These are phyloP conservation scores for Oxytropis ochrocephala DNA, from an alignment of 306 rosid species.

Conservation along the genomic window DNA sequence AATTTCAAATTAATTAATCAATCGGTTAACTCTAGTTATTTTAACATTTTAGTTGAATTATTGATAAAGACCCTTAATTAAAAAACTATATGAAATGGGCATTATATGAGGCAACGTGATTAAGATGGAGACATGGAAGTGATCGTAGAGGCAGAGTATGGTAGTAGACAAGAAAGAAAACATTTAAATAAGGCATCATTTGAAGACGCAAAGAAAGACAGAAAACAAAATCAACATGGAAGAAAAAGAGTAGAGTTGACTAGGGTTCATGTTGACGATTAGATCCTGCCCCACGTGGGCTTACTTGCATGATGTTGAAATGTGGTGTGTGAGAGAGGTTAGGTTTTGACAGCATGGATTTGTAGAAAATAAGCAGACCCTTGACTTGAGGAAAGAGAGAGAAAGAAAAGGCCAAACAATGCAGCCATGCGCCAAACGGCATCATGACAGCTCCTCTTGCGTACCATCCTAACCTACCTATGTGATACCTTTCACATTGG, in stretches of 20 bases:
- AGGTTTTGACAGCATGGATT: conserved; percentile 56
- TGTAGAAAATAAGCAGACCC: conserved; percentile 18
- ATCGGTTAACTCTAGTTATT: conserved; percentile 9
- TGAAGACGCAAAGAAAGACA: conserved; percentile 11
- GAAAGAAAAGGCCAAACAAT: neutral
- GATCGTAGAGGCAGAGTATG: neutral
- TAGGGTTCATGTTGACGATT: conserved; percentile 52
- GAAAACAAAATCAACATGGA: conserved; percentile 27
- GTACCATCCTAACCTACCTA: conserved; percentile 7
- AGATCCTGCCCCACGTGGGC: conserved; percentile 70
- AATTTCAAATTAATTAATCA: neutral
- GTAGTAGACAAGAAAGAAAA: neutral
- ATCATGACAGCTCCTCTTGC: conserved; percentile 30
- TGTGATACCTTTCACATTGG: conserved; percentile 47
- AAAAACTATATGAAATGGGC: neutral
- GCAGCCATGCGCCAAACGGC: conserved; percentile 41
- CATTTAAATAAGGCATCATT: neutral
- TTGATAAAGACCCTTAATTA: conserved; percentile 24
- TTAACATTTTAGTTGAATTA: conserved; percentile 35
- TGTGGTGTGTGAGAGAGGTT: conserved; percentile 31
- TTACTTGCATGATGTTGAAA: conserved; percentile 45
- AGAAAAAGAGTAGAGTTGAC: conserved; percentile 61
- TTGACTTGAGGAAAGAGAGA: neutral
- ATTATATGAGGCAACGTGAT: conserved; percentile 8
- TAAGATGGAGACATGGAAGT: neutral